Percentiles rank a stretch among this genome's conserved stretches.
phyloP scores from a whole-genome alignment of 179 eudicot species.

The Patellifolia procumbens region DNA sequence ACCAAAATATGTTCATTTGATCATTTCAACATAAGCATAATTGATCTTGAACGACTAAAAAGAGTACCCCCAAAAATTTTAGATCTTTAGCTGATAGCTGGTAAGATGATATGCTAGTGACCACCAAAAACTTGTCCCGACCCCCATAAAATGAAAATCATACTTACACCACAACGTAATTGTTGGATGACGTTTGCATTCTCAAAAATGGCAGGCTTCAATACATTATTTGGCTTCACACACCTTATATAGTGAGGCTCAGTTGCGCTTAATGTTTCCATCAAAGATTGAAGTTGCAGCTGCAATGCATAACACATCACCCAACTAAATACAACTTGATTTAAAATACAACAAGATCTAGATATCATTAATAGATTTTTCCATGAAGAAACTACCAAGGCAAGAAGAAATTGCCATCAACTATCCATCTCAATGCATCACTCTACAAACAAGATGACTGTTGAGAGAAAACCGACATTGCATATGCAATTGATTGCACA shows the following conservation, averaged over 20 bases:
- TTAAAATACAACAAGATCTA: neutral
- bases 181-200: constrained; percentile 87
- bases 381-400: neutral
- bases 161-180: constrained; percentile 95
- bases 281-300: constrained; percentile 95
- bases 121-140: neutral
- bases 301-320: constrained; percentile 34
- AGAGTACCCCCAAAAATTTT: neutral
- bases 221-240: constrained; percentile 89
- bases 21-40: neutral
- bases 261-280: constrained; percentile 93
- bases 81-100: neutral
- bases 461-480: neutral
- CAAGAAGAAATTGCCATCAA: neutral
- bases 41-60: constrained; percentile 22
- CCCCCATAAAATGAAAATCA: neutral
- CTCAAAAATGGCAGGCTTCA: constrained; percentile 98
- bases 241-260: constrained; percentile 99
- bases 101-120: neutral
- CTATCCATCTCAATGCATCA: neutral
- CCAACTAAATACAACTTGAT: neutral
- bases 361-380: neutral
- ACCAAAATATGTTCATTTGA: neutral
- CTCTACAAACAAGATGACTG: neutral
- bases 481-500: neutral